These are phyloP conservation scores for Prunella vulgaris DNA, from an alignment of 257 asterid species.

Conservation along the genomic window DNA sequence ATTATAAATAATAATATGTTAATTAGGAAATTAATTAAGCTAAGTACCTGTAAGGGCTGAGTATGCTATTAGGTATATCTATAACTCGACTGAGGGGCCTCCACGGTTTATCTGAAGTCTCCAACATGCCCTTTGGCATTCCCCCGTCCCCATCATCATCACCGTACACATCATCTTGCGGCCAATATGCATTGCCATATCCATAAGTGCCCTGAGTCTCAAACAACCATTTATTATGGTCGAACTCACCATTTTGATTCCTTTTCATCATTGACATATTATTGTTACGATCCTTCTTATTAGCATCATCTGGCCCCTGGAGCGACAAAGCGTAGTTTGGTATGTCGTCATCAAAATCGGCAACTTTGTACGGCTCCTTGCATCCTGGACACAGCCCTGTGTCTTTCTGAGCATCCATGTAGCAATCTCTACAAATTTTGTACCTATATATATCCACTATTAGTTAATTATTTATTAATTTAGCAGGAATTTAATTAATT, in stretches of 20 bases:
- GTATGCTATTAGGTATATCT: conserved; percentile 52
- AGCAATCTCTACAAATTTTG: conserved; percentile 88
- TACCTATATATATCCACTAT: conserved; percentile 33
- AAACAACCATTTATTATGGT: conserved; percentile 76
- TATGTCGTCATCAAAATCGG: conserved; percentile 58
- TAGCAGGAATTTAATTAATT: too few relatives aligned
- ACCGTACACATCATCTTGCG: conserved; percentile 55
- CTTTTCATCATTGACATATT: conserved; percentile 75
- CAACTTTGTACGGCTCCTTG: conserved; percentile 64
- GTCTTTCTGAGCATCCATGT: conserved; percentile 79
- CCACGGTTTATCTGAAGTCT: conserved; percentile 73
- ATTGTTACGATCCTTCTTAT: conserved; percentile 32
- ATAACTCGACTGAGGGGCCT: conserved; percentile 68
- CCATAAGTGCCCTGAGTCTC: conserved; percentile 90
- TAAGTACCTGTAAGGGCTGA: conserved; percentile 74
- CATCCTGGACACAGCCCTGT: conserved; percentile 77
- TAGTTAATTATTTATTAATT: too few relatives aligned
- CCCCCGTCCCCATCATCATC: conserved; percentile 50
- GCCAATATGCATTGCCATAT: conserved; percentile 85
- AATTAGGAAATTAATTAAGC: too few relatives aligned
- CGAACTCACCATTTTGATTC: conserved; percentile 80
- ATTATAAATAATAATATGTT: too few relatives aligned
- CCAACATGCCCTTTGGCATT: conserved; percentile 33
- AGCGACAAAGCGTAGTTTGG: conserved; percentile 59
- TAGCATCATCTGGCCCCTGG: conserved; percentile 53